These are phyloP conservation scores for Geosmithia flava DNA, from an alignment of 2,329 filamentous ascomycete genomes.

Conservation along the genomic window DNA sequence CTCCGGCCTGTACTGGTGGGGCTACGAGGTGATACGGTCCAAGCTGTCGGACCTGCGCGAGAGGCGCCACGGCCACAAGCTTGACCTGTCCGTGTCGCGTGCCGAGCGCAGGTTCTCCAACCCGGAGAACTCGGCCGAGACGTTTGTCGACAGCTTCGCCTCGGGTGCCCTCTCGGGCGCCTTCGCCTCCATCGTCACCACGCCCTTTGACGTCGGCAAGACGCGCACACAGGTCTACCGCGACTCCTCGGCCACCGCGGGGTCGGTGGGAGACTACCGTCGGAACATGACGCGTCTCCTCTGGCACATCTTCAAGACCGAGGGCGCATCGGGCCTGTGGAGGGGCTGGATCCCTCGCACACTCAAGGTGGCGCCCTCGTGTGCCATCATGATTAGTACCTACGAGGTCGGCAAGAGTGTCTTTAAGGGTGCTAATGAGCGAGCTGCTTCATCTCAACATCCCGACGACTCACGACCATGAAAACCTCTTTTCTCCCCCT, in stretches of 20 bases:
- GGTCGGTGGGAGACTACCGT: constrained; percentile 18
- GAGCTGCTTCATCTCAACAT: constrained; percentile 6
- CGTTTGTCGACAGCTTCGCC: constrained; percentile 79
- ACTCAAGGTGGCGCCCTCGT: constrained; percentile 88
- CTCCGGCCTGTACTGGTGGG: constrained; percentile 96
- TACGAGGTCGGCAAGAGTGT: constrained; percentile 93
- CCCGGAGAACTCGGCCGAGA: constrained; percentile 59
- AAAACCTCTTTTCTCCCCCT: not conserved
- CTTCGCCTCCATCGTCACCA: constrained; percentile 78
- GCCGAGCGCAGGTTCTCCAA: constrained; percentile 42
- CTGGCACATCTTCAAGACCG: constrained; percentile 81
- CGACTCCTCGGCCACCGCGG: constrained; percentile 33
- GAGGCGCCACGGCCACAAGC: constrained; percentile 27
- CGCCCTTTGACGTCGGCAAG: constrained; percentile 95
- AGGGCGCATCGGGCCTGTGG: constrained; percentile 74
- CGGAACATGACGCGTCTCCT: constrained; percentile 70
- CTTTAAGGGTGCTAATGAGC: constrained; percentile 62
- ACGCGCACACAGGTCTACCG: constrained; percentile 80
- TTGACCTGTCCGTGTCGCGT: constrained; percentile 21
- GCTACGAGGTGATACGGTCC: constrained; percentile 76
- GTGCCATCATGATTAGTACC: constrained; percentile 98
- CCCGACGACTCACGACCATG: not conserved
- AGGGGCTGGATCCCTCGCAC: constrained; percentile 85
- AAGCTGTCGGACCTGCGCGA: constrained; percentile 57
- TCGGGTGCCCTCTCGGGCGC: constrained; percentile 76